Conservation (phyloP, 2,329 filamentous ascomycete genomes). For the Didymella pomorum region DNA sequence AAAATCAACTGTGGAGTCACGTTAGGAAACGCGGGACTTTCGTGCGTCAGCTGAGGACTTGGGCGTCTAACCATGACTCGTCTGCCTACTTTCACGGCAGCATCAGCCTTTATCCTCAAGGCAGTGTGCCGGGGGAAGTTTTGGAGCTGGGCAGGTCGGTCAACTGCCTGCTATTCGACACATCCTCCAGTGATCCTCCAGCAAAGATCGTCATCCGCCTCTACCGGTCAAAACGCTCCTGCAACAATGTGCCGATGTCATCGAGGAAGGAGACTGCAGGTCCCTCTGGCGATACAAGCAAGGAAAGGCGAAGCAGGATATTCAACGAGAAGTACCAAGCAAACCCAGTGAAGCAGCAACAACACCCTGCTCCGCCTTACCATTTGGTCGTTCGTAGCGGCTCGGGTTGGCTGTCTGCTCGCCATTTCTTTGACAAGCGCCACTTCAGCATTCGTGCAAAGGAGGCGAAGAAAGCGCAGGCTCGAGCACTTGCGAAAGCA, state of each 20-base stretch:
- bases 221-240: constrained; percentile 30
- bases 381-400: constrained; percentile 40
- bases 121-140: constrained; percentile 9
- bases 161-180: constrained; percentile 35
- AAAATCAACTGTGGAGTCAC: constrained; percentile 29
- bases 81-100: constrained; percentile 41
- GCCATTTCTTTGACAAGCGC: constrained; percentile 40
- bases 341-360: background rate
- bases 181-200: constrained; percentile 23
- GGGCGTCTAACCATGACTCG: constrained; percentile 42
- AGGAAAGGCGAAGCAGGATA: no score
- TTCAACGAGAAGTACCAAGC: background rate
- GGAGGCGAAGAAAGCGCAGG: background rate
- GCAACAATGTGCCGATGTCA: background rate
- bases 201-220: constrained; percentile 38
- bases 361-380: constrained; percentile 26
- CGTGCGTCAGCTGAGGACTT: constrained; percentile 34
- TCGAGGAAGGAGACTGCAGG: background rate
- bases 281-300: background rate
- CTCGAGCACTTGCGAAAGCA: background rate
- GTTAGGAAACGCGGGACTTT: constrained; percentile 32
- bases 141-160: constrained; percentile 39
- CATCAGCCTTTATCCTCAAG: constrained; percentile 30
- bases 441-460: constrained; percentile 29
- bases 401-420: constrained; percentile 42